Evolutionary conservation across 768 basidiomycete species (phyloP).

Genomic region (Termitomyces sp.): DNA sequence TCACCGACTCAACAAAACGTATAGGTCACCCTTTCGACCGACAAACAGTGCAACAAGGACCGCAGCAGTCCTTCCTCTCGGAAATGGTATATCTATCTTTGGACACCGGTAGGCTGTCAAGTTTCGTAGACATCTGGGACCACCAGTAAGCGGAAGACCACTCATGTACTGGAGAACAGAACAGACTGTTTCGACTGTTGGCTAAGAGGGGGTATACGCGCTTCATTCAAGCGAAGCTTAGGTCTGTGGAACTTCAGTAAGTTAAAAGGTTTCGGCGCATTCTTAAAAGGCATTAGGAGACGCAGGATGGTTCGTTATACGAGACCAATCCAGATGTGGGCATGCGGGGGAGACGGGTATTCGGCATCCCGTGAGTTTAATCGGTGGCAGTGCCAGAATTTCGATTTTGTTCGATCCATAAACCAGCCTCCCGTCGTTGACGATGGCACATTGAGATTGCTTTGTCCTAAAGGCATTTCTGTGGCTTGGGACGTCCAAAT

Average conservation of each 20-base stretch:
- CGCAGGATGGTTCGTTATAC: neutral
- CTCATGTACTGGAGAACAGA: neutral
- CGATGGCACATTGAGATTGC: neutral
- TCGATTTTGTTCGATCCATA: neutral
- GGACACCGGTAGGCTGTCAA: constrained; percentile 43
- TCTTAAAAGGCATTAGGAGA: constrained; percentile 13
- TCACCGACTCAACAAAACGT: constrained; percentile 79
- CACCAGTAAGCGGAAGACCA: neutral
- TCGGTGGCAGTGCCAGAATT: constrained; percentile 7
- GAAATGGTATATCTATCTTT: constrained; percentile 35
- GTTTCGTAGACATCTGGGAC: constrained; percentile 49
- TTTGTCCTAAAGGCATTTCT: too few relatives aligned
- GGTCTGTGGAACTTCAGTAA: constrained; percentile 46
- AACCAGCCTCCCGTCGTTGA: neutral
- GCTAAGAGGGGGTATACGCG: constrained; percentile 41
- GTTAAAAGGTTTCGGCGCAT: constrained; percentile 23
- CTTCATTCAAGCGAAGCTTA: constrained; percentile 30
- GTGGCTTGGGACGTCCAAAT: neutral
- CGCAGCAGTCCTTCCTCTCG: constrained; percentile 59
- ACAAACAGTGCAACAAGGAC: constrained; percentile 84
- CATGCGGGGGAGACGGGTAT: neutral
- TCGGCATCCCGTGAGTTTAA: neutral
- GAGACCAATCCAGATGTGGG: neutral
- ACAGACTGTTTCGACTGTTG: constrained; percentile 42
- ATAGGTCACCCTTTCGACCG: constrained; percentile 76